Evolutionary conservation across 192 early-diverging fungal genomes (phyloP), one percentile per base, ranked within the genome.

Genomic region (Backusella tarrabulga): DNA sequence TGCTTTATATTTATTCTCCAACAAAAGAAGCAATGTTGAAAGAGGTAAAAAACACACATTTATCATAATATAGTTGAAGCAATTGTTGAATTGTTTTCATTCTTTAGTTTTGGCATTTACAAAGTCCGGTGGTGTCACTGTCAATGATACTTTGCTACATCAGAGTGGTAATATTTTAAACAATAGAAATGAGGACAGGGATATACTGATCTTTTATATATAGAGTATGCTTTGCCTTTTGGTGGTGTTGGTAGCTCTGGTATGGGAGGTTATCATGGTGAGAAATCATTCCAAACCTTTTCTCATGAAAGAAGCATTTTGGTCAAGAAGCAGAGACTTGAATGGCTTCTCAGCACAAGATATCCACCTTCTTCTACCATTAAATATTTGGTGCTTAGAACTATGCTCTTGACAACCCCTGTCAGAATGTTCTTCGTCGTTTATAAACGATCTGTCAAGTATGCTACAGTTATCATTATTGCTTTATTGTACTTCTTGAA

Each of bases 181-280:
- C 42, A 46, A 71, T 14, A 29, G 14, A 2, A n/a, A 44, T 21
- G n/a, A 3, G 9, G n/a, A 21, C 26, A 63, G 23, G 1, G 3
- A 11, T 63, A 29, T 29, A 63, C 56, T 63, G 11, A 29, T 26
- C 6, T 56, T 11, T 60, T 56, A 4, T 63, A 12, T 42, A 9
- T 69, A 83, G 82, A 83, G 56, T 72, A 77, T 60, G 41, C 66
- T 17, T 67, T 94, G 23, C 96, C 96, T 52, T 97, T 97, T 81
- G 96, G 95, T 63, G 97, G 96, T 54, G 88, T 93, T 0, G 96
- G 96, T 0, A 77, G 85, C 0, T 96, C 95, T 4, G 97, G 97
- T 2, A 88, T 95, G 36, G 97, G 97, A 66, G 84, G 78, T 40
- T 98, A 97, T 80, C 95, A 94, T 46, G 96, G 95, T 69, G 82